Percentiles rank a stretch among this genome's conserved stretches.
Evolutionary conservation across 345 rosid species (phyloP).

Genomic region (Cardamine chenopodiifolia): DNA sequence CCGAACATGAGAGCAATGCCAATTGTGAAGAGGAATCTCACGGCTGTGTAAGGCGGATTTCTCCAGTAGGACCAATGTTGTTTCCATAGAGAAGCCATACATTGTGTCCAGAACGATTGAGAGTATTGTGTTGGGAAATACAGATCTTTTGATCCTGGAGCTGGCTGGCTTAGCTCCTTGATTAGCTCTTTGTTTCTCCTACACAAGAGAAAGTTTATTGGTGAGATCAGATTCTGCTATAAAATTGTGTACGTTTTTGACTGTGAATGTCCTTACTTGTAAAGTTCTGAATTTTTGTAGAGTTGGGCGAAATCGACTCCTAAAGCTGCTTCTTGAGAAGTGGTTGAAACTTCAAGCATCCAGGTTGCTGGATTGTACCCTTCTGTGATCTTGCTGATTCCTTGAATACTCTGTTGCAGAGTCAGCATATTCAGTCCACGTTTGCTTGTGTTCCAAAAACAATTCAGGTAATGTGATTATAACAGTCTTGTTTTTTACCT

Average conservation of each 20-base stretch:
- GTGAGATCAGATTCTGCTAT: slow-evolving; percentile 7
- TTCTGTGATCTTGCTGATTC: slow-evolving; percentile 62
- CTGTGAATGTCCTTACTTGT: slow-evolving; percentile 46
- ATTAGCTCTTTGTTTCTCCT: slow-evolving; percentile 76
- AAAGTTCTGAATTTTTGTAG: slow-evolving; percentile 62
- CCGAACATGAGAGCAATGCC: slow-evolving; percentile 64
- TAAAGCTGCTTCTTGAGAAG: slow-evolving; percentile 62
- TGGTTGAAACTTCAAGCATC: slow-evolving; percentile 73
- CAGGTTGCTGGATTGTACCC: slow-evolving; percentile 90
- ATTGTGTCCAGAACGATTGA: slow-evolving; percentile 57
- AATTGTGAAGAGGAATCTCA: slow-evolving; percentile 64
- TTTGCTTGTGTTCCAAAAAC: neutral
- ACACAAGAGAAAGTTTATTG: neutral
- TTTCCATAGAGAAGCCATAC: slow-evolving; percentile 73
- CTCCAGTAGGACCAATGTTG: slow-evolving; percentile 80
- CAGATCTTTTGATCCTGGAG: slow-evolving; percentile 62
- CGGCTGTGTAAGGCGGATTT: slow-evolving; percentile 71
- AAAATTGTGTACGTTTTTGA: neutral
- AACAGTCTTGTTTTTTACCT: slow-evolving; percentile 49
- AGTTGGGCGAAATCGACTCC: slow-evolving; percentile 63
- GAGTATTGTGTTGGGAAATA: slow-evolving; percentile 59
- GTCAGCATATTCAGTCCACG: slow-evolving; percentile 12
- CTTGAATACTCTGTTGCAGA: slow-evolving; percentile 53
- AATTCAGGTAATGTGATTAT: neutral
- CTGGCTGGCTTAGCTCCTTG: slow-evolving; percentile 54